A percentile compares a stretch with the other conserved stretches of the same genome.
phyloP scores from a whole-genome alignment of 441 rosid genomes.

The Euphorbia celastroides region DNA sequence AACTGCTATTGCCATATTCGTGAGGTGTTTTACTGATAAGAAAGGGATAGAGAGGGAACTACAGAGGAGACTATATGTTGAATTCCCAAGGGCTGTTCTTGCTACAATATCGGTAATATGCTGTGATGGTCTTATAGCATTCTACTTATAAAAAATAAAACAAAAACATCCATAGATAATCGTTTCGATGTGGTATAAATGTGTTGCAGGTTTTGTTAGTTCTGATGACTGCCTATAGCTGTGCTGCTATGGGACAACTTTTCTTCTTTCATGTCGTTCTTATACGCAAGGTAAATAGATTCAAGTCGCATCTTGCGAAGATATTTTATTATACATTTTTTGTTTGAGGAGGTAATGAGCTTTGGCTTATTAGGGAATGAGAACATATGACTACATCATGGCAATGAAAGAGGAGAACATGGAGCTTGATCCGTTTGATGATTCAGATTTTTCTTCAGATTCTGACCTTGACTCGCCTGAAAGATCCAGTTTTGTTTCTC shows the following conservation, averaged over 20 bases:
- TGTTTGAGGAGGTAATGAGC: constrained; percentile 11
- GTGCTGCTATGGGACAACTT: constrained; percentile 97
- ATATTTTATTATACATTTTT: neutral
- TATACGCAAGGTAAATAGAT: constrained; percentile 64
- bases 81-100: constrained; percentile 70
- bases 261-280: constrained; percentile 92
- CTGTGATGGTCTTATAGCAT: neutral
- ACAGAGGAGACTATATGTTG: constrained; percentile 43
- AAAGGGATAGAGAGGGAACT: constrained; percentile 70
- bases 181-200: constrained; percentile 20
- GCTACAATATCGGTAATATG: constrained; percentile 70
- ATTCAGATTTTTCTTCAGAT: constrained; percentile 80
- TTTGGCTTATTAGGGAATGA: constrained; percentile 60
- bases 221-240: constrained; percentile 69
- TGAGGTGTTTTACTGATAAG: constrained; percentile 87
- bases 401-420: constrained; percentile 86
- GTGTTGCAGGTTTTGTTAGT: constrained; percentile 62
- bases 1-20: constrained; percentile 71
- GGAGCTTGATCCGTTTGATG: constrained; percentile 58
- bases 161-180: constrained; percentile 7
- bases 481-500: constrained; percentile 53
- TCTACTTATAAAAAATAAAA: neutral
- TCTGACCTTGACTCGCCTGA: constrained; percentile 76
- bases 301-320: neutral
- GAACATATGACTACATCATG: constrained; percentile 92